Conservation (phyloP, 169 alveolate genomes). For the Cyclospora cayetanensis region DNA sequence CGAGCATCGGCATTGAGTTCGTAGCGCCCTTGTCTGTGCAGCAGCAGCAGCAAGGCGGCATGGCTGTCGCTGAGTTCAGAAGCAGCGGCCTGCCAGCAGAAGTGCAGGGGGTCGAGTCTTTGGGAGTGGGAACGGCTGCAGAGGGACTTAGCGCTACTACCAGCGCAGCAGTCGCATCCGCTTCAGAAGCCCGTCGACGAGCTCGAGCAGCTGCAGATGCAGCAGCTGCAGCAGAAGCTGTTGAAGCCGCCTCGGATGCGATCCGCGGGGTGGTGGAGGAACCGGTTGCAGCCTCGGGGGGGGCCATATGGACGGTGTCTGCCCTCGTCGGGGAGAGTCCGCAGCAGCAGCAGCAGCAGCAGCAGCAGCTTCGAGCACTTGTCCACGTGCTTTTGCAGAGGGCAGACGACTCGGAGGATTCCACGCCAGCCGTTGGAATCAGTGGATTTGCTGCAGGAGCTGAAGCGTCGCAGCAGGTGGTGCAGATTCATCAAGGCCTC, state of each 20-base stretch:
- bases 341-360: conserved; percentile 22
- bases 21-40: background rate
- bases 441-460: background rate
- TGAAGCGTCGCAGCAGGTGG: background rate
- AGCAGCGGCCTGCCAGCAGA: no score
- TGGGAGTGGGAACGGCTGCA: background rate
- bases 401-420: background rate
- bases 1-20: conserved; percentile 17
- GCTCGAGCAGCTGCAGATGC: background rate
- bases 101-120: no score
- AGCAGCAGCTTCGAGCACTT: background rate
- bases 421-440: background rate
- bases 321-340: background rate
- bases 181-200: background rate
- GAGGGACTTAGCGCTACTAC: background rate
- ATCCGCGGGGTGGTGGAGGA: conserved; percentile 2
- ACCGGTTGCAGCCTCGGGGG: background rate
- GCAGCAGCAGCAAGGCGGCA: conserved; percentile 31
- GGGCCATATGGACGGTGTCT: background rate
- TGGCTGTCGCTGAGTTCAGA: no score
- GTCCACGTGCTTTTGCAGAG: conserved; percentile 20
- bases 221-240: conserved; percentile 22
- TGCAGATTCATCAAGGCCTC: conserved; percentile 8
- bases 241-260: background rate
- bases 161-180: background rate